Evolutionary conservation across 306 rosid species (phyloP).

Genomic region (Carpinus viminea): DNA sequence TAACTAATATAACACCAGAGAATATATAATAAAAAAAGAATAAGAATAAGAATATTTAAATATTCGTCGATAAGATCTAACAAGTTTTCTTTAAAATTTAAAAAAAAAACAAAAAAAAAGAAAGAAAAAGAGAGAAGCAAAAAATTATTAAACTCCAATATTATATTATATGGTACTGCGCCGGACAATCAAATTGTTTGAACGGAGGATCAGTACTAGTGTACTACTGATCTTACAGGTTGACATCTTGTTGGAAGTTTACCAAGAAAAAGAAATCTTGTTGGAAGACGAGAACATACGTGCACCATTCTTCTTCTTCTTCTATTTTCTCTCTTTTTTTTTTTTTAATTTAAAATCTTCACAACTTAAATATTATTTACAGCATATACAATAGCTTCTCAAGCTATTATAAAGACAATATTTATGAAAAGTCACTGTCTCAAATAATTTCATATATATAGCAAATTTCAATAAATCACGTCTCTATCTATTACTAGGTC

Average conservation of each 20-base stretch:
- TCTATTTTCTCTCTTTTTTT: no score
- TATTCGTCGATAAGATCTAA: background rate
- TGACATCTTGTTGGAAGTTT: conserved; percentile 8
- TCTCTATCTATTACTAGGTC: fast-evolving
- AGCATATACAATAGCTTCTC: no score
- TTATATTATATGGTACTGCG: background rate
- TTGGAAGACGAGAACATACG: background rate
- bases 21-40: no score
- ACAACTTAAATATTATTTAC: no score
- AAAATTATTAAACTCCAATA: background rate
- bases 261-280: background rate
- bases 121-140: background rate
- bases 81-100: background rate
- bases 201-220: background rate
- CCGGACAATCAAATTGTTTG: conserved; percentile 14
- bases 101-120: no score
- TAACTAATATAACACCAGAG: no score
- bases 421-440: no score
- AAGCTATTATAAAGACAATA: no score
- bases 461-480: no score
- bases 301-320: no score
- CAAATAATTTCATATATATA: no score
- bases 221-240: background rate
- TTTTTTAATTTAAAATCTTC: no score
- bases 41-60: background rate